A percentile compares a stretch with the other conserved stretches of the same genome.
Evolutionary conservation across 257 asterid species (phyloP).

Genomic region (Gynochthodes officinalis): DNA sequence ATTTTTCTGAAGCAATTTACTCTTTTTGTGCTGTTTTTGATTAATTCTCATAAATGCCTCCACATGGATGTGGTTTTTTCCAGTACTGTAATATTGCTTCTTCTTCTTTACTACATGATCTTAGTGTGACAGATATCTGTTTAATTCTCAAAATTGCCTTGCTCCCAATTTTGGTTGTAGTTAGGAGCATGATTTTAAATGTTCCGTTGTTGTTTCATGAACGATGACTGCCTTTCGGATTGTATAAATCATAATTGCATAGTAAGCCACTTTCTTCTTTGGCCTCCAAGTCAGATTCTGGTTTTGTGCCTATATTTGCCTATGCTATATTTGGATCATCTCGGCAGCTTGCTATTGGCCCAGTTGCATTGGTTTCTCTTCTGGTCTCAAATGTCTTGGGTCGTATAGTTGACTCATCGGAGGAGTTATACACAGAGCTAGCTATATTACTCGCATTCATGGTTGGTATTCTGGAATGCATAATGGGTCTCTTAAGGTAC

Average conservation of each 20-base stretch:
- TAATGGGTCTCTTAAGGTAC: slow-evolving; percentile 91
- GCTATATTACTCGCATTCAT: slow-evolving; percentile 90
- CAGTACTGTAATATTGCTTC: neutral
- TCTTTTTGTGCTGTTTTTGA: neutral
- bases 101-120: neutral
- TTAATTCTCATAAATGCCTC: neutral
- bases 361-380: slow-evolving; percentile 95
- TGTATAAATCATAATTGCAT: neutral
- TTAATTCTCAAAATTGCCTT: neutral
- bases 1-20: neutral
- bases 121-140: neutral
- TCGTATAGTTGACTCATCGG: slow-evolving; percentile 76
- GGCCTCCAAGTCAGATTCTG: slow-evolving; percentile 64
- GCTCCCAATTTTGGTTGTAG: neutral
- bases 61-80: neutral
- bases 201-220: neutral
- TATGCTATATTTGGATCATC: slow-evolving; percentile 95
- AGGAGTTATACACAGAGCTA: slow-evolving; percentile 83
- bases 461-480: slow-evolving; percentile 93
- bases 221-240: neutral
- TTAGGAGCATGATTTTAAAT: neutral
- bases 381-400: slow-evolving; percentile 90
- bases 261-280: slow-evolving; percentile 7
- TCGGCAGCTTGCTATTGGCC: slow-evolving; percentile 99
- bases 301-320: slow-evolving; percentile 91